These are phyloP conservation scores for Citrus medica DNA, from an alignment of 345 rosid species.

Conservation along the genomic window DNA sequence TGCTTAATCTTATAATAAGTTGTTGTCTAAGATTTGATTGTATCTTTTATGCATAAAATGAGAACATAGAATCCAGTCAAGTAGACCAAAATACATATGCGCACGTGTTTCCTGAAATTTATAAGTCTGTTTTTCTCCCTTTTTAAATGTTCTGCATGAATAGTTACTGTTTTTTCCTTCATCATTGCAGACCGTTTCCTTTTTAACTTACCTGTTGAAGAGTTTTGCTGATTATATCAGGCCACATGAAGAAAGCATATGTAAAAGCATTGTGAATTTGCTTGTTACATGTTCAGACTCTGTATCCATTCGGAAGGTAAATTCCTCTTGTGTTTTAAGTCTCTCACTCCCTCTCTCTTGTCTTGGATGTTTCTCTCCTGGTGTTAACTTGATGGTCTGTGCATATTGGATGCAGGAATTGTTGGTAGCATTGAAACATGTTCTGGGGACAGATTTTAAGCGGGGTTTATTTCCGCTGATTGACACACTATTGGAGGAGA, in stretches of 20 bases:
- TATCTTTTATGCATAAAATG: neutral
- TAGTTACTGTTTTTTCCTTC: constrained; percentile 16
- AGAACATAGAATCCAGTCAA: neutral
- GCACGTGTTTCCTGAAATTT: neutral
- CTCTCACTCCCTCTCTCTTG: neutral
- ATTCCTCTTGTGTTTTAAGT: neutral
- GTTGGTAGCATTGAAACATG: constrained; percentile 94
- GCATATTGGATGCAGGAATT: constrained; percentile 68
- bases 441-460: constrained; percentile 95
- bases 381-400: constrained; percentile 9
- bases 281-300: constrained; percentile 99
- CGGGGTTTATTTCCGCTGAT: constrained; percentile 97
- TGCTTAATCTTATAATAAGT: neutral
- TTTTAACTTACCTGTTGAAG: constrained; percentile 92
- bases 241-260: constrained; percentile 97
- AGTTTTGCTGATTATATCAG: constrained; percentile 92
- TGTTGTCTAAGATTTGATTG: neutral
- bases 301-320: constrained; percentile 91
- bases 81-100: neutral
- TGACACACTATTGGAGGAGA: constrained; percentile 92
- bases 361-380: constrained; percentile 1
- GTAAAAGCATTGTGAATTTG: constrained; percentile 94
- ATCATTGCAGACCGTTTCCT: constrained; percentile 86
- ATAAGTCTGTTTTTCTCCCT: neutral
- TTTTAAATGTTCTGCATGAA: neutral